Conservation (phyloP, 1,284 basidiomycete genomes). For the Ceratobasidium sp. region DNA sequence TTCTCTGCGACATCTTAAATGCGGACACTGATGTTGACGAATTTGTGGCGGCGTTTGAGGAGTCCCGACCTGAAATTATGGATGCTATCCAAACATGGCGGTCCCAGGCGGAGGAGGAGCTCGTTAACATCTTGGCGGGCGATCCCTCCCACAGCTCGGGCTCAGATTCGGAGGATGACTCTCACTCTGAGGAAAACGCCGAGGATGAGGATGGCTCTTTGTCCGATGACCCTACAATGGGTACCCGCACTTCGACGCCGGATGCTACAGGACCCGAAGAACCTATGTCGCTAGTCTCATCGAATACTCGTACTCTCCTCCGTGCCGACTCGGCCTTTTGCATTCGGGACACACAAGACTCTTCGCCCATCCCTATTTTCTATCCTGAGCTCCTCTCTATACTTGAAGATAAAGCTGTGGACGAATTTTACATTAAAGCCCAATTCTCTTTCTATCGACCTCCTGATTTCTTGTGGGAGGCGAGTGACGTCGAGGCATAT, state of each 20-base stretch:
- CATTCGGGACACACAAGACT: neutral
- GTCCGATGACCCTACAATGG: too few relatives aligned
- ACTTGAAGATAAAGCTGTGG: neutral
- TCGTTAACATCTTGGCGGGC: neutral
- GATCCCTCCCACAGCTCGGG: too few relatives aligned
- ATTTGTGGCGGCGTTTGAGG: neutral
- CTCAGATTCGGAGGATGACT: neutral
- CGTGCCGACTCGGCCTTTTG: conserved; percentile 14
- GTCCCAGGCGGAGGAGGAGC: neutral
- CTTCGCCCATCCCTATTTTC: neutral
- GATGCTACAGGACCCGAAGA: too few relatives aligned
- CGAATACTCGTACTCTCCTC: neutral
- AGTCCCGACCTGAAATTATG: neutral
- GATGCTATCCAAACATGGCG: neutral
- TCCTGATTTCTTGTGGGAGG: neutral
- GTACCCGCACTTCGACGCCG: too few relatives aligned
- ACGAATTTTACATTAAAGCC: neutral
- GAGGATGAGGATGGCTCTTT: neutral
- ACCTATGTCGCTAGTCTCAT: neutral
- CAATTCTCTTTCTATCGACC: neutral
- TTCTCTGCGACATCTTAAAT: neutral
- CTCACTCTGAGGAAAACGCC: neutral
- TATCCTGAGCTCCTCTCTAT: conserved; percentile 10
- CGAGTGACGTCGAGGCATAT: neutral
- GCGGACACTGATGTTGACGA: neutral